Evolutionary conservation across 2,329 filamentous ascomycete species (phyloP), one percentile per base, ranked within the genome.

Genomic region (Coniosporium tulheliwenetii): DNA sequence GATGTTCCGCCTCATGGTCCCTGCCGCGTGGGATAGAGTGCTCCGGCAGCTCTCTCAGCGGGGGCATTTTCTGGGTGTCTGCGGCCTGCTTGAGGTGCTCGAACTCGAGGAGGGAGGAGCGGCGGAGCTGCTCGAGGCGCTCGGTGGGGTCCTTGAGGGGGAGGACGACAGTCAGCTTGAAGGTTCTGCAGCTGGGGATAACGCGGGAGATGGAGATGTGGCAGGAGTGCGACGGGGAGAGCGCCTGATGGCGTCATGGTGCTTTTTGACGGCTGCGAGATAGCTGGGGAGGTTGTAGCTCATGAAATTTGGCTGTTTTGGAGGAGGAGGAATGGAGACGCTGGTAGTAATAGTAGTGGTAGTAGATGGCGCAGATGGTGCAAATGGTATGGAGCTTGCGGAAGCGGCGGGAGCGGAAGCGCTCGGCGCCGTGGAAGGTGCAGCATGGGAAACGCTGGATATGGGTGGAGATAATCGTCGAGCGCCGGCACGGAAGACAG

Each of bases 51-150:
- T 51, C 48, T 41, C 59, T 52, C 33, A 55, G 37, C 2, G 59
- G 58, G 10, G 36, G 26, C 2, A 52, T 47, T 14, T 56, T 36
- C 12, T 53, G 50, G 58, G 52, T 14, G 50, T 45, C 7, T 55
- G 54, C 26, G 52, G 50, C 43, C 53, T 60, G 39, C 13, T 19
- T 15, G 39, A 63, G 44, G 42, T 62, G 59, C 42, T 63, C 58
- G 46, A 62, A 53, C 44, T 63, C 60, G 45, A 61, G 48, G 13
- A 68, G 50, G 2, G 65, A 69, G 31, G 57, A 62, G 19, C 63
- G 58, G 36, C 65, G 61, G 9, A 70, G 59, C 44, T 64, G 50
- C 44, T 69, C 66, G 44, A 70, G 64, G 48, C 62, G 61, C 37
- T 57, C 55, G 35, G 53, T 50, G 1, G 66, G 66, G 41, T 70